These are phyloP conservation scores for Volvariella volvacea DNA, from an alignment of 1,284 basidiomycete genomes.

Conservation along the genomic window DNA sequence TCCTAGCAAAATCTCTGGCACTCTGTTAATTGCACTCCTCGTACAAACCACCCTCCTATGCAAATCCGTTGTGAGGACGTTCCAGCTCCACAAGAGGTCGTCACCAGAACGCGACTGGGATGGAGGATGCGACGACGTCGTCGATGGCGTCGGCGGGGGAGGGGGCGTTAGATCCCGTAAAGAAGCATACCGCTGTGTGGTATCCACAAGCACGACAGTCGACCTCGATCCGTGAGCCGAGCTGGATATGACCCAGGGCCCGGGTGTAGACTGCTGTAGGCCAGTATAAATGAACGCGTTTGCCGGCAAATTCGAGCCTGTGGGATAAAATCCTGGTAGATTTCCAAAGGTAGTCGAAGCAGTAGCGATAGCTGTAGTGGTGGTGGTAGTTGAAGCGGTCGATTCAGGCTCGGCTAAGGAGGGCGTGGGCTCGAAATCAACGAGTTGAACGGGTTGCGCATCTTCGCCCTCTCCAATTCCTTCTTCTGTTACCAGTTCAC, in stretches of 20 bases:
- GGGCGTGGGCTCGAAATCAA: not conserved
- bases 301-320: constrained; percentile 21
- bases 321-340: constrained; percentile 63
- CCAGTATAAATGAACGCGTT: no score
- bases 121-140: no score
- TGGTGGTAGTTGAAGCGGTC: not conserved
- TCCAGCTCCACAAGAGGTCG: constrained; percentile 40
- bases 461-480: not conserved
- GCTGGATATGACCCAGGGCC: constrained; percentile 32
- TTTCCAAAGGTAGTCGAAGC: constrained; percentile 29
- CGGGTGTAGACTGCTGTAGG: constrained; percentile 2
- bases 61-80: constrained; percentile 47
- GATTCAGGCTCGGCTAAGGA: constrained; percentile 11
- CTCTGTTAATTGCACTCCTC: constrained; percentile 42
- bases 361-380: not conserved
- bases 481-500: constrained; percentile 20
- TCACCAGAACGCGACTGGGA: no score
- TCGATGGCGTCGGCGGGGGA: no score
- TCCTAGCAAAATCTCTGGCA: constrained; percentile 47
- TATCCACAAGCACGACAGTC: constrained; percentile 37
- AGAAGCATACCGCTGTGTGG: constrained; percentile 27
- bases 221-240: constrained; percentile 48
- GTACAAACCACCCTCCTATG: constrained; percentile 35
- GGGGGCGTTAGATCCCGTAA: no score
- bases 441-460: not conserved